These are phyloP conservation scores for Lactifluus volemus DNA, from an alignment of 768 basidiomycete species.

Conservation along the genomic window DNA sequence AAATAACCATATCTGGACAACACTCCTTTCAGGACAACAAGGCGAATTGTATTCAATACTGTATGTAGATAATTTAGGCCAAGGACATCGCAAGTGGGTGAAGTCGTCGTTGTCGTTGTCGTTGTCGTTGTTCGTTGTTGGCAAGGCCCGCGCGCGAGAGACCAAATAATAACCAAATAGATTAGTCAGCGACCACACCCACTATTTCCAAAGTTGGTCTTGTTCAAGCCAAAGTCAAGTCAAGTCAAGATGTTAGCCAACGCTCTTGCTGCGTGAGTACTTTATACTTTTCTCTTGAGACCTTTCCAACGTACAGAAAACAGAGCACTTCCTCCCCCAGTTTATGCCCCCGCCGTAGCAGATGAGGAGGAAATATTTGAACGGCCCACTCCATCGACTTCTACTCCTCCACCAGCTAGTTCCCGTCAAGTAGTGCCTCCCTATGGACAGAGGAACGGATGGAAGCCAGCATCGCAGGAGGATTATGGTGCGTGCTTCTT, in stretches of 20 bases:
- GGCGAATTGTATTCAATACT: not conserved
- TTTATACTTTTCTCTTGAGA: not conserved
- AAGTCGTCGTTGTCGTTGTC: too few relatives aligned
- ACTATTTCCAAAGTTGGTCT: not conserved
- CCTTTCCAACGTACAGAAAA: slow-evolving; percentile 6
- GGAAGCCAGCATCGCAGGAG: slow-evolving; percentile 75
- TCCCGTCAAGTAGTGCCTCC: slow-evolving; percentile 55
- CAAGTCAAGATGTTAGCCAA: slow-evolving; percentile 34
- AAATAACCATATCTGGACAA: not conserved
- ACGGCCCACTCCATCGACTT: slow-evolving; percentile 25
- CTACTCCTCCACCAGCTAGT: slow-evolving; percentile 33
- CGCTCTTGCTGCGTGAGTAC: slow-evolving; percentile 69
- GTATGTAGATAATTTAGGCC: not conserved
- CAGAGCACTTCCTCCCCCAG: slow-evolving; percentile 62
- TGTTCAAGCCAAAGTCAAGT: not conserved
- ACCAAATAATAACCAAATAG: slow-evolving; percentile 6
- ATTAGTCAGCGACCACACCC: not conserved
- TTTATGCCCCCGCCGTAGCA: slow-evolving; percentile 40
- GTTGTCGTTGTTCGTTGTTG: not conserved
- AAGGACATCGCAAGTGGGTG: too few relatives aligned
- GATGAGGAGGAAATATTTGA: slow-evolving; percentile 55
- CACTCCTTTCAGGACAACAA: not conserved
- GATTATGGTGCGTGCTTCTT: slow-evolving; percentile 63
- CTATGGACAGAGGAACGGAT: slow-evolving; percentile 78
- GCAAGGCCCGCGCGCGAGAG: too few relatives aligned